Evolutionary conservation across 352 stramenopile genomes (phyloP).

Genomic region (Globisporangium nunn): DNA sequence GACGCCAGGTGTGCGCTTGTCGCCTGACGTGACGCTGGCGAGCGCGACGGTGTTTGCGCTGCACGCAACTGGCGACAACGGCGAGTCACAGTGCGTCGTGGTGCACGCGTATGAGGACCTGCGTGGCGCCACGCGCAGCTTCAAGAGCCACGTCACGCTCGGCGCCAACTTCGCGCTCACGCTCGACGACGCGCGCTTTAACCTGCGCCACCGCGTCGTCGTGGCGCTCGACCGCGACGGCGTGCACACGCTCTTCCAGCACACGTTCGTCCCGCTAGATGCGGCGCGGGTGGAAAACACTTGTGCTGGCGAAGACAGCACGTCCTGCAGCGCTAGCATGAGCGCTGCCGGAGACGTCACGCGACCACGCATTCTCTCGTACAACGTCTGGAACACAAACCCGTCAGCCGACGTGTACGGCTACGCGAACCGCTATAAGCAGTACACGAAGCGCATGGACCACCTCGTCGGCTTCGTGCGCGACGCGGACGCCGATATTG

Average conservation of each 20-base stretch:
- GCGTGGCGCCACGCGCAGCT: constrained; percentile 26
- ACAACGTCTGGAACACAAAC: constrained; percentile 90
- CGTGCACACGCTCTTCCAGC: constrained; percentile 63
- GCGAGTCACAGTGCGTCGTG: constrained; percentile 53
- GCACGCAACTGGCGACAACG: constrained; percentile 61
- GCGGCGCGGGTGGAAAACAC: neutral
- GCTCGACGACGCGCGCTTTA: constrained; percentile 48
- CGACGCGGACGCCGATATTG: constrained; percentile 45
- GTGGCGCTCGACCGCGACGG: constrained; percentile 67
- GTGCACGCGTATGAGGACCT: constrained; percentile 39
- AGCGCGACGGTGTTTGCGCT: constrained; percentile 36
- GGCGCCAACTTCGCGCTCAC: constrained; percentile 62
- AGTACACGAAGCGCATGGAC: constrained; percentile 74
- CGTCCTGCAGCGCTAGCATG: neutral
- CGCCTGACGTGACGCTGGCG: constrained; percentile 22
- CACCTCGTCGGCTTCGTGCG: constrained; percentile 57
- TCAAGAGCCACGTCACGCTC: constrained; percentile 64
- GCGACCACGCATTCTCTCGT: constrained; percentile 67
- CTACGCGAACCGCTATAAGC: constrained; percentile 38
- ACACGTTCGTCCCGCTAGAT: constrained; percentile 41
- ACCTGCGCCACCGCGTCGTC: constrained; percentile 48
- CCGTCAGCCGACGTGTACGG: constrained; percentile 65
- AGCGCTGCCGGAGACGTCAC: neutral
- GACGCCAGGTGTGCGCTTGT: constrained; percentile 31
- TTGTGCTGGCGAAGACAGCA: neutral